These are phyloP conservation scores for Nakaseomyces delphensis DNA, from an alignment of 1,139 yeast species.

Conservation along the genomic window DNA sequence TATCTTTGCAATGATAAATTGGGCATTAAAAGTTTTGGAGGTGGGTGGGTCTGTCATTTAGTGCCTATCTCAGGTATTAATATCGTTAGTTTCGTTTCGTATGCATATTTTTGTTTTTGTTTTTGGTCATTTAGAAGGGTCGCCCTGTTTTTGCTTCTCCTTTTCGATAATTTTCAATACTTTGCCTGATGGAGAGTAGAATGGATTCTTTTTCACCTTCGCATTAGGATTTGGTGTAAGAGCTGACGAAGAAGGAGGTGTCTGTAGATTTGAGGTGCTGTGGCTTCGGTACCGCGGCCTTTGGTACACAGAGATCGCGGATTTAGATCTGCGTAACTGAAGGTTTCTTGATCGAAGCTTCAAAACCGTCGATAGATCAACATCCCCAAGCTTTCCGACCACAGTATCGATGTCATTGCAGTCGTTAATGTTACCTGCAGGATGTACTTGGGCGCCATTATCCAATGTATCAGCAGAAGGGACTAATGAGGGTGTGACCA, in stretches of 20 bases:
- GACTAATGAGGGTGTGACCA: neutral
- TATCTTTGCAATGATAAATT: no score
- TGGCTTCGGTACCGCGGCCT: conserved; percentile 3
- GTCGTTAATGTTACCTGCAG: neutral
- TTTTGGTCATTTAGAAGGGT: neutral
- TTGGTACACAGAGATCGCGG: neutral
- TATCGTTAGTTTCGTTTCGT: no score
- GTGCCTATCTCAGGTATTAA: no score
- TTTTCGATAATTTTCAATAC: conserved; percentile 3
- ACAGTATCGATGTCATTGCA: neutral
- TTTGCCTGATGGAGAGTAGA: conserved; percentile 4
- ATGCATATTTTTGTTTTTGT: neutral
- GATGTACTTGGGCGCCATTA: neutral
- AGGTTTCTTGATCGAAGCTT: conserved; percentile 5
- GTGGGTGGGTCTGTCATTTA: no score
- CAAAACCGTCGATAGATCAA: conserved; percentile 2
- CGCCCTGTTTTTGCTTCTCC: conserved; percentile 5
- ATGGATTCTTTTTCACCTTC: conserved; percentile 4
- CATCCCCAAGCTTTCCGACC: neutral
- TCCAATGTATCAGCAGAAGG: neutral
- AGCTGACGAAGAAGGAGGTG: conserved; percentile 5
- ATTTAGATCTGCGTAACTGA: neutral
- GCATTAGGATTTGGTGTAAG: neutral
- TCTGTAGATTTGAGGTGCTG: conserved; percentile 1
- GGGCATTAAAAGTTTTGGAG: no score